Conservation (phyloP, 2,329 filamentous ascomycete species). For the Diaporthe batatas region DNA sequence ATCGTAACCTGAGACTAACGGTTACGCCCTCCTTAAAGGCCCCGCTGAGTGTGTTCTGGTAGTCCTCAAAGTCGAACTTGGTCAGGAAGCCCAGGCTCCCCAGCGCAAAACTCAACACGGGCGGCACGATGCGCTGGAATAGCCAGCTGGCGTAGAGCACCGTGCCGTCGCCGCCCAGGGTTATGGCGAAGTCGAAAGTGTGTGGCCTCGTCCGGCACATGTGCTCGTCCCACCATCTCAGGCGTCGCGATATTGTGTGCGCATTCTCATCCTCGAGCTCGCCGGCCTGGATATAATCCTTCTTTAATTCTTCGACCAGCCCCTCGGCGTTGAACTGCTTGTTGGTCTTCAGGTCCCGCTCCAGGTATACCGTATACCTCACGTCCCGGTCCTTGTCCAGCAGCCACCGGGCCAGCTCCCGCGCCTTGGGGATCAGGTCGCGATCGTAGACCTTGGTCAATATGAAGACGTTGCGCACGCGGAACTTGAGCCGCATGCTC, state of each 20-base stretch:
- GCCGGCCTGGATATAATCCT: constrained; percentile 53
- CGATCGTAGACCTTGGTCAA: constrained; percentile 93
- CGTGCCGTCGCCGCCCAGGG: constrained; percentile 94
- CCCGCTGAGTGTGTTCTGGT: constrained; percentile 75
- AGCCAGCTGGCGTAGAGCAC: constrained; percentile 97
- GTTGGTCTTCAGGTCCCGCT: constrained; percentile 79
- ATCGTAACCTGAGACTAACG: constrained; percentile 87
- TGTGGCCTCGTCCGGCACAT: constrained; percentile 85
- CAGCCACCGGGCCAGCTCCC: constrained; percentile 85
- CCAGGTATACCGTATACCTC: constrained; percentile 84
- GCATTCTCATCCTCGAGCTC: constrained; percentile 53
- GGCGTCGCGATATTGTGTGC: constrained; percentile 60
- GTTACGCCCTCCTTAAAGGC: constrained; percentile 88
- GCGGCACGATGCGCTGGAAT: constrained; percentile 94
- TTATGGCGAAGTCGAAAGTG: constrained; percentile 93
- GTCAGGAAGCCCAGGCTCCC: constrained; percentile 95
- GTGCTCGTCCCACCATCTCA: constrained; percentile 86
- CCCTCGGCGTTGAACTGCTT: constrained; percentile 80
- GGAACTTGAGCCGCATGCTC: constrained; percentile 84
- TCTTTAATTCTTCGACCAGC: constrained; percentile 72
- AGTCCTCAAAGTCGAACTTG: constrained; percentile 91
- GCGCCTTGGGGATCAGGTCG: constrained; percentile 80
- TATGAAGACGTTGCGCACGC: constrained; percentile 86
- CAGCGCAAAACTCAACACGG: constrained; percentile 90
- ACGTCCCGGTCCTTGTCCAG: constrained; percentile 76